Base-by-base conservation (phyloP, 2,329 filamentous ascomycete genomes). In the Apiospora sp. region DNA sequence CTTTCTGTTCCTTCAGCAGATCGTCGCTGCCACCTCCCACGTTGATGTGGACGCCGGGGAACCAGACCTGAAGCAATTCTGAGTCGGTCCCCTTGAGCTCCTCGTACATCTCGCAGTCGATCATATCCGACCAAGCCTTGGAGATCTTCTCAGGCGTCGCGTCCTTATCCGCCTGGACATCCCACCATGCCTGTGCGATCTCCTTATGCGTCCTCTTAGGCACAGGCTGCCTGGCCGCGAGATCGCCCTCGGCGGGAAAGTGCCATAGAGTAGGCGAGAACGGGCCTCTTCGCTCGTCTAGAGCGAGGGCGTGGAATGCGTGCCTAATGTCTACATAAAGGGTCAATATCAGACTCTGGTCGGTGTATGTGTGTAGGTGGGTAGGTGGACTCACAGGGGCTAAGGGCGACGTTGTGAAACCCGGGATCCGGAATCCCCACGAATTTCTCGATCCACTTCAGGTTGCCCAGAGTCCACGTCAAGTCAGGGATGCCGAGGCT, bases 231-330 rank as follows among this genome's bases (percentile, higher is more conserved):
- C 44, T 75, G 73, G 58, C 78, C 27, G 30, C 54, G 54, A 71
- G 69, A 7, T 68, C 46, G 7, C 74, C 74, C 13, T 75, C 73
- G 12, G 74, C 71, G 8, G 84, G 82, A 46, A 86, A 83, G 70
- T 86, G 84, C 87, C 87, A 90, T 0, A 89, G 78, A 0, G 87
- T 87, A 0, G 88, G 87, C 0, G 82, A 81, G 74, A 88, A 90
- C 0, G 87, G 85, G 13, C 76, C 76, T 24, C 82, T 78, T 49
- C 80, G 78, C 72, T 84, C 82, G 70, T 84, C 82, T 4, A 84
- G 75, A 1, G 81, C 80, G 16, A 84, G 73, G 16, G 82, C 82
- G 44, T 84, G 82, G 74, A 82, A 84, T 13, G 82, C 82, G 72
- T 83, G 77, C 68, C 79, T 76, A 34, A 84, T 79, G 51, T 80